Conservation (phyloP, 352 stramenopile species). For the Globisporangium nodosum region DNA sequence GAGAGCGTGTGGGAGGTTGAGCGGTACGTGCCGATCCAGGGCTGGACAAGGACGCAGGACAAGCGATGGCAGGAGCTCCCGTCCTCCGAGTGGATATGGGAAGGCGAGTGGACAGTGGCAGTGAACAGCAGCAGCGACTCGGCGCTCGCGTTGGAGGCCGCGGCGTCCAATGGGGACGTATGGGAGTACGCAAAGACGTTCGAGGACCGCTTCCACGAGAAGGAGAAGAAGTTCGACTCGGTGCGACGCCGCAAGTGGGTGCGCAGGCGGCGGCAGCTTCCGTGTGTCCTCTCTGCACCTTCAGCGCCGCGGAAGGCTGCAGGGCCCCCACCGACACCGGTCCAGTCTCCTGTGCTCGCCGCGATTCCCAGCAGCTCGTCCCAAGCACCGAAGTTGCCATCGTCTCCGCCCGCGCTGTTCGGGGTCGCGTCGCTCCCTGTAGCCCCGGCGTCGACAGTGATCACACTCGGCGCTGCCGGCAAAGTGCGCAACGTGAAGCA, state of each 20-base stretch:
- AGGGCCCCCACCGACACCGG: too few relatives aligned
- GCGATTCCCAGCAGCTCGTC: background rate
- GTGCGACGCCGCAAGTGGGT: conserved; percentile 66
- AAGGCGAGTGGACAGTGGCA: conserved; percentile 49
- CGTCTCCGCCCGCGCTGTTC: conserved; percentile 12
- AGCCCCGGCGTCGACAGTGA: conserved; percentile 8
- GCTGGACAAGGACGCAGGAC: conserved; percentile 56
- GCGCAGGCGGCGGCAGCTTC: conserved; percentile 48
- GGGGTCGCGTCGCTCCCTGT: conserved; percentile 15
- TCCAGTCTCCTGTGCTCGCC: background rate
- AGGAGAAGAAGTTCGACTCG: conserved; percentile 70
- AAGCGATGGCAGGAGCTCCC: conserved; percentile 56
- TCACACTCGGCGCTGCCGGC: conserved; percentile 18
- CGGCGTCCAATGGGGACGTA: background rate
- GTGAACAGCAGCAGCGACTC: conserved; percentile 17
- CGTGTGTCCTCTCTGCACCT: conserved; percentile 31
- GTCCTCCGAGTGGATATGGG: conserved; percentile 80
- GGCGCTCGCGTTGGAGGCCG: conserved; percentile 12
- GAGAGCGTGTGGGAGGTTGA: conserved; percentile 72
- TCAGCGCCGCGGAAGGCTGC: background rate
- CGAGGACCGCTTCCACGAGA: conserved; percentile 67
- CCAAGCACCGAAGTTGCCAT: background rate
- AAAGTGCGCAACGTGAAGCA: conserved; percentile 43
- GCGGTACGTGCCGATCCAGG: conserved; percentile 65
- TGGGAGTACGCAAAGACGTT: conserved; percentile 74